A percentile compares a stretch with the other conserved stretches of the same genome.
Conservation (phyloP, 208 protist species). For the Crithidia brevicula region DNA sequence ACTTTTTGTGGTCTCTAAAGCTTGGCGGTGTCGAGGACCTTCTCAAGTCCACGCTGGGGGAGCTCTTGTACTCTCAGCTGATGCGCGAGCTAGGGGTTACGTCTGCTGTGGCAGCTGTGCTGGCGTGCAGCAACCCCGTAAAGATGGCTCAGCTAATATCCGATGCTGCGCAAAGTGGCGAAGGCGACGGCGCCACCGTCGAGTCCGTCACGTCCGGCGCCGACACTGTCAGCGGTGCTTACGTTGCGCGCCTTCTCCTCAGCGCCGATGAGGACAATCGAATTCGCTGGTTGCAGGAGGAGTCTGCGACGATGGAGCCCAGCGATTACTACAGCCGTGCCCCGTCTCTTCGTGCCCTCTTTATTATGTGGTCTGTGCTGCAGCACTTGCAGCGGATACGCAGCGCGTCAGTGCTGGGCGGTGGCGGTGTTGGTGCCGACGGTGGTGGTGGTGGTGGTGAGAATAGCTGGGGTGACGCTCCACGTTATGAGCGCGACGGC, state of each 20-base stretch:
- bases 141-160: constrained; percentile 6
- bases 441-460: not conserved
- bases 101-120: constrained; percentile 1
- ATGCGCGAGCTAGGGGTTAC: constrained; percentile 21
- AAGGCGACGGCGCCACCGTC: not conserved
- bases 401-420: constrained; percentile 5
- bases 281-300: constrained; percentile 78
- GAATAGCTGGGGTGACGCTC: not conserved
- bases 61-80: constrained; percentile 31
- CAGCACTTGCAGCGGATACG: constrained; percentile 22
- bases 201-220: not conserved
- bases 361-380: constrained; percentile 51
- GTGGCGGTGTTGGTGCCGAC: not conserved
- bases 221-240: constrained; percentile 1
- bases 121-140: constrained; percentile 25
- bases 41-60: constrained; percentile 31
- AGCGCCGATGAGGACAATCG: constrained; percentile 76
- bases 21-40: constrained; percentile 45
- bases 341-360: constrained; percentile 76
- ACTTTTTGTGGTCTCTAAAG: constrained; percentile 73
- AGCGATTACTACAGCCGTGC: constrained; percentile 59
- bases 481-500: not conserved
- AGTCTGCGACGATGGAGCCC: constrained; percentile 38
- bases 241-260: constrained; percentile 58
- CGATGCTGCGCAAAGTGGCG: not conserved